Percentiles rank a stretch among this genome's conserved stretches.
Evolutionary conservation across 129 eudicot species (phyloP).

Genomic region (Artemisia argyi): DNA sequence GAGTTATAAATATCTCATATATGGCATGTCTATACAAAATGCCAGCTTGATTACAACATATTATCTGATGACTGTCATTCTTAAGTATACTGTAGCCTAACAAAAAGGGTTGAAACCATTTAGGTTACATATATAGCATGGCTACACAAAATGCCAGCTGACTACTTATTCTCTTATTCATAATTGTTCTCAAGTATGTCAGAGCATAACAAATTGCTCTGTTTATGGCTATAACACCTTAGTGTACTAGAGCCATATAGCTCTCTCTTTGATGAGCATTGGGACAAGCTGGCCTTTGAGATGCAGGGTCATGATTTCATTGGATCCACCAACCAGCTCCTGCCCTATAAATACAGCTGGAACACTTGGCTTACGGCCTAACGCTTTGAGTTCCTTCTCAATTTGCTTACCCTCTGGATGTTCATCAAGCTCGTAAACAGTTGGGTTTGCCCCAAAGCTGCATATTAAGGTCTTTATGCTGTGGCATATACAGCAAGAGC

Average conservation of each 20-base stretch:
- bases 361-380: conserved; percentile 51
- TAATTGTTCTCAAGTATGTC: background rate
- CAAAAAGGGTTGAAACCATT: background rate
- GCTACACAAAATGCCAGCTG: background rate
- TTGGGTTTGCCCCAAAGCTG: conserved; percentile 73
- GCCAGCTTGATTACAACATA: background rate
- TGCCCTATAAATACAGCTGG: conserved; percentile 76
- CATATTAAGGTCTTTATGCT: conserved; percentile 59
- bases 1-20: background rate
- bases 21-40: background rate
- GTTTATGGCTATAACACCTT: background rate
- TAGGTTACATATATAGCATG: background rate
- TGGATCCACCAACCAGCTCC: conserved; percentile 68
- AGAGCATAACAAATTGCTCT: background rate
- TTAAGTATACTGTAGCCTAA: background rate
- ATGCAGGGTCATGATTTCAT: conserved; percentile 77
- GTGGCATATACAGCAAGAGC: conserved; percentile 67
- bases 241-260: conserved; percentile 65
- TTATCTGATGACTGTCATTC: background rate
- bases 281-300: conserved; percentile 65
- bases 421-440: conserved; percentile 68
- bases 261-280: conserved; percentile 62
- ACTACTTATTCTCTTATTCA: background rate
- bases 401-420: conserved; percentile 51
- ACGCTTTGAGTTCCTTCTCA: conserved; percentile 51